These are phyloP conservation scores for Phialophora tarda DNA, from an alignment of 2,329 filamentous ascomycete genomes.

Conservation along the genomic window DNA sequence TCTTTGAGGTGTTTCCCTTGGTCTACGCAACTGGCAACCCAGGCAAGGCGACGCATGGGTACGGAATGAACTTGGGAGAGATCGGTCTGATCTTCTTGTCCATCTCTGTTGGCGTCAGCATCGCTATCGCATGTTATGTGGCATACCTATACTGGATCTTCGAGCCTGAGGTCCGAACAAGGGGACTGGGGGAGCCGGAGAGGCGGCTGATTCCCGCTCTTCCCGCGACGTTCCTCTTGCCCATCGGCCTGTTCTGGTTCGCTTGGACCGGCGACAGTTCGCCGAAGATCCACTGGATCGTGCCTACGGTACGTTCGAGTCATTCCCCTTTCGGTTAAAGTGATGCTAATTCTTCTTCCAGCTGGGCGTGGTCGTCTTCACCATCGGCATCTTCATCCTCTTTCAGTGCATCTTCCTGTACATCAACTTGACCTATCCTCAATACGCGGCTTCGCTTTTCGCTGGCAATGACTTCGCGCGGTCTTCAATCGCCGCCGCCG, in stretches of 20 bases:
- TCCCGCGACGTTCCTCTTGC: conserved; percentile 56
- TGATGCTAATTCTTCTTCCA: conserved; percentile 1
- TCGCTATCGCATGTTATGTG: conserved; percentile 58
- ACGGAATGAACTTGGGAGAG: conserved; percentile 64
- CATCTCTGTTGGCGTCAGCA: conserved; percentile 61
- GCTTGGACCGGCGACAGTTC: conserved; percentile 40
- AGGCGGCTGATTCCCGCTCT: conserved; percentile 59
- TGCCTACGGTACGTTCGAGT: conserved; percentile 38
- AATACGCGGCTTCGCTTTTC: conserved; percentile 45
- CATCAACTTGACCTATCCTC: conserved; percentile 49
- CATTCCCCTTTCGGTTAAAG: neutral
- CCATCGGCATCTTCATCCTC: conserved; percentile 45
- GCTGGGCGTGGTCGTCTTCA: conserved; percentile 23
- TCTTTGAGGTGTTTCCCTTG: conserved; percentile 70
- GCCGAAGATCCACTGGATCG: conserved; percentile 48
- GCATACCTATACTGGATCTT: conserved; percentile 60
- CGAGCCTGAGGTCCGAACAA: conserved; percentile 52
- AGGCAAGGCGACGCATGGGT: conserved; percentile 52
- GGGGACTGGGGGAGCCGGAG: conserved; percentile 58
- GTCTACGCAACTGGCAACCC: conserved; percentile 59
- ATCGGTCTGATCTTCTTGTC: conserved; percentile 67
- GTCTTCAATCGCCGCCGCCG: conserved; percentile 43
- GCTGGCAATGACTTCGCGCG: conserved; percentile 47
- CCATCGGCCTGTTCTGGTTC: conserved; percentile 65
- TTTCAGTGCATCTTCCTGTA: conserved; percentile 54